phyloP scores from a whole-genome alignment of 768 basidiomycete genomes.

The Macrolepiota fuliginosa region DNA sequence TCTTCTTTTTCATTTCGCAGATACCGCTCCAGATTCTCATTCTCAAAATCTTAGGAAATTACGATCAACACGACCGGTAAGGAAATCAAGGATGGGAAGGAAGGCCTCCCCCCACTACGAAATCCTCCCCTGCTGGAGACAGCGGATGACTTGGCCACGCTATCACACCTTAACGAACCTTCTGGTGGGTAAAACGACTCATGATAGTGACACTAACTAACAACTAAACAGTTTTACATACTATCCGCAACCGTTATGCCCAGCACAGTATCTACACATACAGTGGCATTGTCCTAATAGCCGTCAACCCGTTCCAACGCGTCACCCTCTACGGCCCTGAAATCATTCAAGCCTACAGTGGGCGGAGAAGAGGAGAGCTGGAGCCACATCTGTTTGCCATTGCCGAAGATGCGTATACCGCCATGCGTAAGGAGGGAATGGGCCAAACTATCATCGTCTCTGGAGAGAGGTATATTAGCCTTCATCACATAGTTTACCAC shows the following conservation, averaged over 20 bases:
- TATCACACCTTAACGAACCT: conserved; percentile 97
- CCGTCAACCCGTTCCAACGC: conserved; percentile 98
- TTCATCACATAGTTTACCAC: conserved; percentile 9
- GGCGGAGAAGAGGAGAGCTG: conserved; percentile 86
- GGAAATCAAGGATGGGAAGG: conserved; percentile 77
- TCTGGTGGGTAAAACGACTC: conserved; percentile 57
- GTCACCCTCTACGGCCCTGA: conserved; percentile 96
- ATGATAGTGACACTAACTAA: conserved; percentile 5
- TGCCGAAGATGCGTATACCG: conserved; percentile 97
- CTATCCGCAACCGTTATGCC: conserved; percentile 94
- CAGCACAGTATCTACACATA: conserved; percentile 99
- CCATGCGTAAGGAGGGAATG: conserved; percentile 90
- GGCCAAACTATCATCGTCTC: conserved; percentile 99
- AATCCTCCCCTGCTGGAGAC: conserved; percentile 97
- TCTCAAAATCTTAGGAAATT: conserved; percentile 55
- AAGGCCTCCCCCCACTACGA: conserved; percentile 85
- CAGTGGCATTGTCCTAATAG: conserved; percentile 97
- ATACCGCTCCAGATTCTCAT: conserved; percentile 11
- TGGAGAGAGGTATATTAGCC: conserved; percentile 79
- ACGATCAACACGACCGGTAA: conserved; percentile 75
- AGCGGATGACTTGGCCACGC: conserved; percentile 95
- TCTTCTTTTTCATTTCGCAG: conserved; percentile 18
- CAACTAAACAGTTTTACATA: conserved; percentile 74
- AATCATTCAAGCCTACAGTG: conserved; percentile 96
- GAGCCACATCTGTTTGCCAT: conserved; percentile 99